phyloP scores from a whole-genome alignment of 805 yeast genomes.

The Starmerella tilneyi region DNA sequence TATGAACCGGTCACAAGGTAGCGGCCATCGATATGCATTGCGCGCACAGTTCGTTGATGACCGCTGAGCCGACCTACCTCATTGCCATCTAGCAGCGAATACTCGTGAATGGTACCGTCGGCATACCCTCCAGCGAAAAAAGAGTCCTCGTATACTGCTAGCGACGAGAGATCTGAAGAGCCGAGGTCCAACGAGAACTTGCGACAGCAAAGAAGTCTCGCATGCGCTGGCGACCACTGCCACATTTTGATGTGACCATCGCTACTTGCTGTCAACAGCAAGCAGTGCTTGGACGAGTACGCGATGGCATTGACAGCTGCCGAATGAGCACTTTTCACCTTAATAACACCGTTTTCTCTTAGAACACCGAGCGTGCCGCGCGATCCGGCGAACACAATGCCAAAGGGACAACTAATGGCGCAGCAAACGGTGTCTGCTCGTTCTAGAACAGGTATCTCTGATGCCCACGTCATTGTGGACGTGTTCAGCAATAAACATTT shows the following conservation, averaged over 20 bases:
- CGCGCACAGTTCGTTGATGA: constrained; percentile 74
- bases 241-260: not conserved
- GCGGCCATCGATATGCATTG: constrained; percentile 64
- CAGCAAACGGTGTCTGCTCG: not conserved
- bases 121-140: not conserved
- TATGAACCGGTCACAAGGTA: constrained; percentile 70
- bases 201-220: not conserved
- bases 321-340: not conserved
- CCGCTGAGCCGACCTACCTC: constrained; percentile 35
- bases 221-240: not conserved
- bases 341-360: not conserved
- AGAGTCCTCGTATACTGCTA: not conserved
- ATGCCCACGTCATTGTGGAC: not conserved
- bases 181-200: not conserved
- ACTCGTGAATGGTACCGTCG: not conserved
- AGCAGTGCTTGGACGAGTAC: not conserved
- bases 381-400: constrained; percentile 5
- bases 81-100: not conserved
- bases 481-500: not conserved
- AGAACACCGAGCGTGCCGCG: not conserved
- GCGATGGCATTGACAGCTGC: constrained; percentile 2
- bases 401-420: not conserved
- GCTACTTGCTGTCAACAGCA: not conserved
- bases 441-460: not conserved
- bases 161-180: not conserved